Base-by-base conservation (phyloP, 208 protist species). In the Endotrypanum monterogeii region DNA sequence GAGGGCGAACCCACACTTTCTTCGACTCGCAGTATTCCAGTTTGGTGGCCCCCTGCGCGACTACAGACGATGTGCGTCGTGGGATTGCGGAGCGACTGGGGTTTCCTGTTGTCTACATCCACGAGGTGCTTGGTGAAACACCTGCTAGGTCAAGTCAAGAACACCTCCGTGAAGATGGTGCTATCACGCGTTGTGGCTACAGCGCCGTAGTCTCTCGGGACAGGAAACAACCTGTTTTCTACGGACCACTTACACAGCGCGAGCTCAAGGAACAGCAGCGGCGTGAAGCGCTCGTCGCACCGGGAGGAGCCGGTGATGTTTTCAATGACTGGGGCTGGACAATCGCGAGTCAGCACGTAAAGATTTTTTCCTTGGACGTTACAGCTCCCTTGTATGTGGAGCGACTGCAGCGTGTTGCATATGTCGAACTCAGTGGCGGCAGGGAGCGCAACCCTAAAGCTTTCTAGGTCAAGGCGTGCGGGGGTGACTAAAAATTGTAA, bases 301-400 rank as follows among this genome's bases (percentile, higher is more conserved):
- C 80, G n/a, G 78, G 68, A 44, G 76, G 79, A 3, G 32, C 72
- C 9, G 82, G 62, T 20, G 81, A 89, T 58, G 78, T 84, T 18
- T 58, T 71, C 16, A 78, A 92, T 60, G 91, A 96, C 80, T 96
- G 91, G 89, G 91, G 91, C 48, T 96, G 91, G 89, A 90, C 86
- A 0, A 84, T 93, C 14, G 39, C 75, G 6, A 91, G 89, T 57
- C 67, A 63, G 41, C 80, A 85, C 57, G 87, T 96, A 39, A 89
- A 88, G 60, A 88, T 96, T 69, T 94, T 96, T 66, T 92, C 89
- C 16, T 71, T 85, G 39, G 86, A 93, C 25, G 82, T 83, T 23
- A 80, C 71, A 9, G 55, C 87, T 41, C 91, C 91, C 16, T 76
- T 89, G 39, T 96, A 94, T 60, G 79, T 96, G 52, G 65, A 88